phyloP scores from a whole-genome alignment of 768 basidiomycete species.

The Phallus indusiatus region DNA sequence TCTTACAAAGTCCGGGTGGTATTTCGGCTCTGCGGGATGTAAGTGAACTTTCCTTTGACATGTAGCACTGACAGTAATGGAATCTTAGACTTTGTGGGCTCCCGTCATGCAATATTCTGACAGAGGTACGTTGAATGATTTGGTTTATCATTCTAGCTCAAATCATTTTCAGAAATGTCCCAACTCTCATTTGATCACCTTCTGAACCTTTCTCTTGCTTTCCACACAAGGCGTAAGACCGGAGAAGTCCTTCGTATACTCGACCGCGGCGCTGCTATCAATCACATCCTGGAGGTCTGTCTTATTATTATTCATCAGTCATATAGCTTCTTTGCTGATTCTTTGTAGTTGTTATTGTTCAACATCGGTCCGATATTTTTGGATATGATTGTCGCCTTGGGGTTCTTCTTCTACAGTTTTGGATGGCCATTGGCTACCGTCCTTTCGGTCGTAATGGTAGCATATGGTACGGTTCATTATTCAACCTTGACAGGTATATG shows the following conservation, averaged over 20 bases:
- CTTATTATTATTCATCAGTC: neutral
- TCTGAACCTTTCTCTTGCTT: slow-evolving; percentile 76
- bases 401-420: slow-evolving; percentile 53
- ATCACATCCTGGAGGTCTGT: slow-evolving; percentile 58
- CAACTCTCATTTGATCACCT: slow-evolving; percentile 80
- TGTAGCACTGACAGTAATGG: slow-evolving; percentile 17
- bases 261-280: slow-evolving; percentile 79
- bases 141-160: neutral
- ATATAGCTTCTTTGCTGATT: neutral
- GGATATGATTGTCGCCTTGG: slow-evolving; percentile 65
- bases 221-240: slow-evolving; percentile 75
- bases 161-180: slow-evolving; percentile 57
- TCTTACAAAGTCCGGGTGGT: slow-evolving; percentile 71
- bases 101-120: slow-evolving; percentile 89
- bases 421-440: slow-evolving; percentile 59
- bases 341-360: slow-evolving; percentile 64
- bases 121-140: slow-evolving; percentile 32
- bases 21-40: slow-evolving; percentile 58
- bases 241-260: slow-evolving; percentile 79
- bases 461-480: slow-evolving; percentile 46
- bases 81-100: slow-evolving; percentile 57
- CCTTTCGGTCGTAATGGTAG: slow-evolving; percentile 62
- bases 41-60: slow-evolving; percentile 13
- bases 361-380: slow-evolving; percentile 73
- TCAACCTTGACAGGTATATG: neutral